These are phyloP conservation scores for Cyberlindnera veronae DNA, from an alignment of 805 yeast species.

Conservation along the genomic window DNA sequence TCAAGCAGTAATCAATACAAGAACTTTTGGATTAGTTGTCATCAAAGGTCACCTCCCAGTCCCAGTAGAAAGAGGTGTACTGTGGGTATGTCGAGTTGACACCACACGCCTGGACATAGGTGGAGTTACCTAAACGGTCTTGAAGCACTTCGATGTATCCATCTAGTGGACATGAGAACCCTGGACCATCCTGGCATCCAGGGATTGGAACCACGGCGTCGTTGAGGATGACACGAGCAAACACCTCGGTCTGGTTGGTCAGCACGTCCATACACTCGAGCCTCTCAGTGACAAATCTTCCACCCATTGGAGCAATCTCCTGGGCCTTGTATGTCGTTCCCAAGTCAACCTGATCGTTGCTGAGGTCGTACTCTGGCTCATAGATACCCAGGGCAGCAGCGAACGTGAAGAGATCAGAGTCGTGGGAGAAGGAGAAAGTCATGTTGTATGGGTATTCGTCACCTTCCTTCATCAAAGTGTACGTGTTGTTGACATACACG, in stretches of 20 bases:
- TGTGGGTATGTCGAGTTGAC: conserved; percentile 19
- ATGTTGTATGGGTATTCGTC: conserved; percentile 49
- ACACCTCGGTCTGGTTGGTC: conserved; percentile 29
- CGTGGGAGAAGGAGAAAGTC: conserved; percentile 74
- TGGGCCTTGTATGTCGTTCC: conserved; percentile 44
- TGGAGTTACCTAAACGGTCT: conserved; percentile 28
- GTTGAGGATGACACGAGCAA: conserved; percentile 46
- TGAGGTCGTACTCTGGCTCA: conserved; percentile 35
- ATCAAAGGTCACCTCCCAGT: conserved; percentile 21
- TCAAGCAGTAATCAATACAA: conserved; percentile 2
- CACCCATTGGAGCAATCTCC: conserved; percentile 58
- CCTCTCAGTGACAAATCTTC: conserved; percentile 48
- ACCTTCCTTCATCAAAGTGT: conserved; percentile 47
- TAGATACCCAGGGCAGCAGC: conserved; percentile 62
- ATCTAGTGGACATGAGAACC: conserved; percentile 42
- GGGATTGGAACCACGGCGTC: conserved; percentile 53
- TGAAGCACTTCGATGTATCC: conserved; percentile 33
- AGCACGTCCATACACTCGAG: conserved; percentile 38
- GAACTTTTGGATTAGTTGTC: no score
- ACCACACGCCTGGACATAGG: conserved; percentile 33
- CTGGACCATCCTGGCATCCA: conserved; percentile 50
- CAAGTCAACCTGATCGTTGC: conserved; percentile 43
- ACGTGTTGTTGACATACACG: conserved; percentile 49
- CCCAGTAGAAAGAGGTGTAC: conserved; percentile 23
- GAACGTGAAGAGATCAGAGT: conserved; percentile 59